These are phyloP conservation scores for Nemania serpens DNA, from an alignment of 2,329 filamentous ascomycete genomes.

Conservation along the genomic window DNA sequence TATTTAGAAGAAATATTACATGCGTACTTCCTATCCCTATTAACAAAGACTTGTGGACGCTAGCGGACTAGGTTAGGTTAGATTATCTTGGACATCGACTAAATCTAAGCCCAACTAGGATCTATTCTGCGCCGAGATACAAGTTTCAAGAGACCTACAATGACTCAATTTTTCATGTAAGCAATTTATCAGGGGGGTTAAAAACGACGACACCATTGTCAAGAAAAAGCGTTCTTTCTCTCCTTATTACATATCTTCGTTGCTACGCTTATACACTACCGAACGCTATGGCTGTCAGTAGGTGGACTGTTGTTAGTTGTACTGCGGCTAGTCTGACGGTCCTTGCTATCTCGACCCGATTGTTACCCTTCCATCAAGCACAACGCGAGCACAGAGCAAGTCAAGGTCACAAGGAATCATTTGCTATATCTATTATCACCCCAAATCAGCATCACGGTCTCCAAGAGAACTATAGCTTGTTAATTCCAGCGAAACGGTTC, in stretches of 20 bases:
- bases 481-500: slow-evolving; percentile 4
- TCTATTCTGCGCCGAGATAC: no score
- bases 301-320: slow-evolving; percentile 5
- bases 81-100: no score
- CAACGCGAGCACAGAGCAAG: slow-evolving; percentile 1
- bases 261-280: background rate
- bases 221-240: background rate
- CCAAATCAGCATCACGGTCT: background rate
- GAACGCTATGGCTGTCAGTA: slow-evolving; percentile 7
- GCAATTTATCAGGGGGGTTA: no score
- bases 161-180: no score
- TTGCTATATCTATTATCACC: background rate
- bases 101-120: no score
- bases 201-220: background rate
- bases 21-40: no score
- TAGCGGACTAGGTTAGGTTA: no score
- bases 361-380: slow-evolving; percentile 12
- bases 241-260: background rate
- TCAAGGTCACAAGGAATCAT: slow-evolving; percentile 5
- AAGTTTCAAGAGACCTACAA: no score
- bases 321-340: background rate
- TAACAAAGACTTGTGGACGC: no score
- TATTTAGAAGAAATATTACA: no score
- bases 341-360: slow-evolving; percentile 6
- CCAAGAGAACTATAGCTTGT: slow-evolving; percentile 13